Evolutionary conservation across 495 filamentous ascomycete species (phyloP), one percentile per base, ranked within the genome.

Genomic region (Neurospora sp.): DNA sequence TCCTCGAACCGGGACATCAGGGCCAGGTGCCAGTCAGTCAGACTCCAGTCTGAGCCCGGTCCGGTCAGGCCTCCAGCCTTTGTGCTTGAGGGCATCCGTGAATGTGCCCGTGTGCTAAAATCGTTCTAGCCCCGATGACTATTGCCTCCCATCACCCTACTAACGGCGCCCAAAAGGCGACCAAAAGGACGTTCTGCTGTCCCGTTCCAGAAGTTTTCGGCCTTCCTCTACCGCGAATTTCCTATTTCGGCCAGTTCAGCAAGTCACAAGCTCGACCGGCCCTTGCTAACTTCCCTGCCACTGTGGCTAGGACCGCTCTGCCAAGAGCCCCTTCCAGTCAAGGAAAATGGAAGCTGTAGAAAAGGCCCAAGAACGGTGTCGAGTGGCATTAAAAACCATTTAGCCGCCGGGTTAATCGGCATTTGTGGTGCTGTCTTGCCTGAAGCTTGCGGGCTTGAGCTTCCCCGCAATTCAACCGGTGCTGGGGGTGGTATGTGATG

Each of bases 391-490:
- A n/a, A 42, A 12, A 27, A 1, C 22, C 3, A 40, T 73, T 76
- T 76, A 76, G 71, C 75, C 75, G 74, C 48, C 74, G 74, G 75
- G 53, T 75, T 40, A 75, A 76, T 72, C 75, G 73, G 75, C 72
- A 76, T 70, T 76, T 40, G 35, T 73, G 45, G 42, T 72, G 41
- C 73, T n/a, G 40, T 40, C 61, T 22, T 70, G 41, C 27, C 31
- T 70, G 35, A 27, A 12, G 27, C 20, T 14, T 70, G 17, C 16
- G 31, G 37, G 8, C n/a, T 14, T n/a, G 65, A 42, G 38, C 40
- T 40, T 5, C 72, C 69, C 72, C 40, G 73, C 53, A 61, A 61
- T 61, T 61, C 53, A 61, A 61, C 27, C 27, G 53, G 53, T 35
- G 53, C 14, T 61, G 53, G 53, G 53, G 53, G 48, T 59, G 22